phyloP scores from a whole-genome alignment of 106 monocot genomes.

The Narthecium ossifragum region DNA sequence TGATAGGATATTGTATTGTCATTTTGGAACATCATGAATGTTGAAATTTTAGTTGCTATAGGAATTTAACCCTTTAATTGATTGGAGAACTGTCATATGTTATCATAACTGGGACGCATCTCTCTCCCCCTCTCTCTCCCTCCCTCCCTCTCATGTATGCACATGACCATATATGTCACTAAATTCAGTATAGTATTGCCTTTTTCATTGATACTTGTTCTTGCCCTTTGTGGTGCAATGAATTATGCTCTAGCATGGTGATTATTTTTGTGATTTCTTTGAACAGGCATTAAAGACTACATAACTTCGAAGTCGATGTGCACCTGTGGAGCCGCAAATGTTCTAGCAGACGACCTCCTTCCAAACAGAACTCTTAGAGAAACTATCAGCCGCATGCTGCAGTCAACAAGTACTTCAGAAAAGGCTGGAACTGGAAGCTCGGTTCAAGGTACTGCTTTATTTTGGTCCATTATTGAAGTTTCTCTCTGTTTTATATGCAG shows the following conservation, averaged over 20 bases:
- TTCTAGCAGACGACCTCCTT: slow-evolving; percentile 45
- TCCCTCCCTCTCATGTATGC: neutral
- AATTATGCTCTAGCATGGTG: neutral
- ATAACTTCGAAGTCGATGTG: slow-evolving; percentile 42
- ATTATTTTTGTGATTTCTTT: neutral
- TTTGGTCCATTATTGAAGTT: too few relatives aligned
- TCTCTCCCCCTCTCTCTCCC: too few relatives aligned
- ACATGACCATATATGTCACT: neutral
- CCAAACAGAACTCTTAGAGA: slow-evolving; percentile 54
- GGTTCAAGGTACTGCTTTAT: slow-evolving; percentile 21
- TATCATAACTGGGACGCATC: too few relatives aligned
- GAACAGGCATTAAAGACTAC: slow-evolving; percentile 53
- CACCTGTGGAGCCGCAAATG: slow-evolving; percentile 36
- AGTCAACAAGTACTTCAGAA: slow-evolving; percentile 30
- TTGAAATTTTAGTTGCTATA: too few relatives aligned
- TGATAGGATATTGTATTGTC: too few relatives aligned
- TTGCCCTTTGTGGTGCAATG: neutral
- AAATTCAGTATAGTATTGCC: neutral
- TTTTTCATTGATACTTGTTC: neutral
- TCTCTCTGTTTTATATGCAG: slow-evolving; percentile 2
- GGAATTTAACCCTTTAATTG: neutral
- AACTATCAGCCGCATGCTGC: slow-evolving; percentile 39
- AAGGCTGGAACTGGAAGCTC: slow-evolving; percentile 24
- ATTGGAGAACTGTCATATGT: too few relatives aligned
- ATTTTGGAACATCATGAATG: too few relatives aligned